phyloP scores from a whole-genome alignment of 768 basidiomycete species.

The Hericium coralloides region DNA sequence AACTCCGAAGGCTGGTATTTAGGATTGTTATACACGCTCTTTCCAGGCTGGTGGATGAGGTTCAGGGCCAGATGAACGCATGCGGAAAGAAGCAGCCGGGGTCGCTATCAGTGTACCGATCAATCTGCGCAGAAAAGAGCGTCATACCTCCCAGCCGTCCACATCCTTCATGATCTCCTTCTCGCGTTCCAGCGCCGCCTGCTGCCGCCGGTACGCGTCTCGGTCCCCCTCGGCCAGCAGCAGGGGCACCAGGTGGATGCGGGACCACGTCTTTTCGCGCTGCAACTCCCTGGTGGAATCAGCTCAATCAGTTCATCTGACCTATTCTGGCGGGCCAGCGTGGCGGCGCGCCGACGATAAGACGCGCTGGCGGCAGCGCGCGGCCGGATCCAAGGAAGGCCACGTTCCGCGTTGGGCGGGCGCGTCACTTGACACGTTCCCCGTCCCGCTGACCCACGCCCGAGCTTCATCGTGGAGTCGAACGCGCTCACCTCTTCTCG shows the following conservation, averaged over 20 bases:
- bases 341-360: slow-evolving; percentile 31
- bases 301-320: slow-evolving; percentile 9
- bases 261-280: slow-evolving; percentile 91
- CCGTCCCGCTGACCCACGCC: slow-evolving; percentile 47
- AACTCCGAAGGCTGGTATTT: slow-evolving; percentile 53
- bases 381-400: slow-evolving; percentile 55
- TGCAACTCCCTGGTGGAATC: slow-evolving; percentile 65
- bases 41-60: slow-evolving; percentile 51
- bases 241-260: slow-evolving; percentile 88
- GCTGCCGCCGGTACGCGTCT: slow-evolving; percentile 71
- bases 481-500: slow-evolving; percentile 74
- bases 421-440: slow-evolving; percentile 48
- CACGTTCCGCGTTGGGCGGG: slow-evolving; percentile 71
- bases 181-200: slow-evolving; percentile 73
- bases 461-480: slow-evolving; percentile 4
- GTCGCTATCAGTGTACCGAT: slow-evolving; percentile 16
- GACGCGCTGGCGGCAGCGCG: slow-evolving; percentile 29
- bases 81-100: slow-evolving; percentile 3
- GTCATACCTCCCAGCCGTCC: slow-evolving; percentile 83
- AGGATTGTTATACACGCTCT: slow-evolving; percentile 78
- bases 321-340: slow-evolving; percentile 7
- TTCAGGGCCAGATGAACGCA: slow-evolving; percentile 9
- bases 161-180: slow-evolving; percentile 93
- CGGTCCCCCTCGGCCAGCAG: slow-evolving; percentile 92
- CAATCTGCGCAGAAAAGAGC: slow-evolving; percentile 17